Percentiles rank a stretch among this genome's conserved stretches.
Evolutionary conservation across 805 yeast genomes (phyloP).

Genomic region (Schwanniomyces vanrijiae): DNA sequence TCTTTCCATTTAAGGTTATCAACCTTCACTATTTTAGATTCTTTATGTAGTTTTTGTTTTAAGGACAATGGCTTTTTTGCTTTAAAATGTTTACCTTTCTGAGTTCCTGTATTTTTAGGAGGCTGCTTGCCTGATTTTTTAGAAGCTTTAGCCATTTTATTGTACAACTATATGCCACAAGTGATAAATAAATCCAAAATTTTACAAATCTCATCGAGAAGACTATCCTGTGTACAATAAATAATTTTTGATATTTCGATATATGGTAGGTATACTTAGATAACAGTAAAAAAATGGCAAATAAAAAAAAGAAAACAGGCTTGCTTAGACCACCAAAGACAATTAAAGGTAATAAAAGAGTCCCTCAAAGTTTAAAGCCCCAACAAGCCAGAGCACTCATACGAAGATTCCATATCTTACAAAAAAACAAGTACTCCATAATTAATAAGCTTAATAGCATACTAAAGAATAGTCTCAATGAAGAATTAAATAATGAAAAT

Average conservation of each 20-base stretch:
- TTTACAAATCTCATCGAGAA: constrained; percentile 1
- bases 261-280: neutral
- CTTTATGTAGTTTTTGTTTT: constrained; percentile 28
- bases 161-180: neutral
- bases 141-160: neutral
- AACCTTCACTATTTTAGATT: constrained; percentile 45
- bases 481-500: constrained; percentile 19
- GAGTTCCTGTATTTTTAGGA: neutral
- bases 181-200: neutral
- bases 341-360: constrained; percentile 27
- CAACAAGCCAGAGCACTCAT: constrained; percentile 72
- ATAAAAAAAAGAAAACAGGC: constrained; percentile 16
- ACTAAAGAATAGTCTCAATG: constrained; percentile 4
- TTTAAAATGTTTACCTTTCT: neutral
- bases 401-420: constrained; percentile 70
- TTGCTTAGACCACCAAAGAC: constrained; percentile 29
- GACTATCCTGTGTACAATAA: constrained; percentile 1
- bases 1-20: constrained; percentile 71
- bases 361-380: constrained; percentile 60
- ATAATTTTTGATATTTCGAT: neutral
- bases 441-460: constrained; percentile 26
- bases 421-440: constrained; percentile 52
- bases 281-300: constrained; percentile 6
- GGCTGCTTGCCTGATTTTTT: neutral
- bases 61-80: constrained; percentile 19